Conservation (phyloP, 257 asterid genomes). For the Ehretia macrophylla region DNA sequence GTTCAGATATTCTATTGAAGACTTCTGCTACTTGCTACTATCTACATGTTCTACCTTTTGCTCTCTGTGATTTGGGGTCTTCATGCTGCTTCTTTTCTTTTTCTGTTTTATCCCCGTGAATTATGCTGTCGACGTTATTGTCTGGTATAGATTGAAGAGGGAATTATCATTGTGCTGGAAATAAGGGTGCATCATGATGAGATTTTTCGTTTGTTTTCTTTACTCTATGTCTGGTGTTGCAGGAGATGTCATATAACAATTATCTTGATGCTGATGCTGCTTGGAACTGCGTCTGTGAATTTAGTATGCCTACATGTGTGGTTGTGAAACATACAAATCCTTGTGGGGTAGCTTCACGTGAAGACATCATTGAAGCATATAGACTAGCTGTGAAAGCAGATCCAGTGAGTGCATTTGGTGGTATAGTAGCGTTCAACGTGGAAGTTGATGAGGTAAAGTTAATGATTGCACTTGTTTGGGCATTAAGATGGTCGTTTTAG, state of each 20-base stretch:
- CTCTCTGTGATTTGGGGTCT: too few relatives aligned
- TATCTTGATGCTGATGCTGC: slow-evolving; percentile 98
- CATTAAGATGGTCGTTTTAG: background rate
- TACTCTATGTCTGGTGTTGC: slow-evolving; percentile 14
- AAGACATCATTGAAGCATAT: slow-evolving; percentile 79
- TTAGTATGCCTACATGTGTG: slow-evolving; percentile 86
- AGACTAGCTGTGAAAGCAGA: slow-evolving; percentile 94
- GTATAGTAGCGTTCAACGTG: slow-evolving; percentile 94
- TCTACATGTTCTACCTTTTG: too few relatives aligned
- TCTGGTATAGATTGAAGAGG: too few relatives aligned
- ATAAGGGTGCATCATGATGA: background rate
- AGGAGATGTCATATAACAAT: slow-evolving; percentile 97
- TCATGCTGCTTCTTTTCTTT: too few relatives aligned
- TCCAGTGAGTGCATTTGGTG: slow-evolving; percentile 99
- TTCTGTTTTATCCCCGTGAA: too few relatives aligned
- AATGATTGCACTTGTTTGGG: slow-evolving; percentile 10
- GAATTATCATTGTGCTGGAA: too few relatives aligned
- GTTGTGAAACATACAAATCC: slow-evolving; percentile 97
- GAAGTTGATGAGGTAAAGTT: slow-evolving; percentile 90
- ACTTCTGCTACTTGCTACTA: too few relatives aligned
- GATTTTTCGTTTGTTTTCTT: background rate
- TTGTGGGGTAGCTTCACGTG: slow-evolving; percentile 94
- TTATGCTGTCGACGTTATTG: too few relatives aligned
- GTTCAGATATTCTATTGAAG: too few relatives aligned
- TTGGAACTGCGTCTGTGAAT: slow-evolving; percentile 96